phyloP scores from a whole-genome alignment of 192 early-diverging fungal species.

The Coemansia sp. region DNA sequence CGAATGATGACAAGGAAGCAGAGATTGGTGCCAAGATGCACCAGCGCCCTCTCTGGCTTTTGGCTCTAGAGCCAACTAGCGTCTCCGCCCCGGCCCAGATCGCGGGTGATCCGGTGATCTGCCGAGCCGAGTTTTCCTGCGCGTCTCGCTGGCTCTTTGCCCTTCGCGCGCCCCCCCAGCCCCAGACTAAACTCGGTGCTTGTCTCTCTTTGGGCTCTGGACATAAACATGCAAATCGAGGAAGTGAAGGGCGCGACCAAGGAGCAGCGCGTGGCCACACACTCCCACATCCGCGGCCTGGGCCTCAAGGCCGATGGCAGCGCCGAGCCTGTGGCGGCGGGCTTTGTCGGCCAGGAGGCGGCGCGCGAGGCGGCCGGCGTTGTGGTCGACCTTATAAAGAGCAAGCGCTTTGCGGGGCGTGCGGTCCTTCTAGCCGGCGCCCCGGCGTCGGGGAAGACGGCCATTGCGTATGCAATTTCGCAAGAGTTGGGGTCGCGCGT shows the following conservation, averaged over 20 bases:
- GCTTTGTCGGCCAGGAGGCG: conserved; percentile 96
- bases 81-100: no score
- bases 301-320: conserved; percentile 82
- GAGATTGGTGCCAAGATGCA: no score
- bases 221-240: conserved; percentile 85
- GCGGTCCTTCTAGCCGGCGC: conserved; percentile 93
- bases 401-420: conserved; percentile 96
- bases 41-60: no score
- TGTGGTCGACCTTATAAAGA: conserved; percentile 88
- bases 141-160: no score
- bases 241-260: conserved; percentile 86
- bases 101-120: no score
- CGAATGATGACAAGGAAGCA: no score
- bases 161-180: no score
- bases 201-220: no score
- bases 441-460: conserved; percentile 97
- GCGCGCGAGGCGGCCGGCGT: conserved; percentile 95
- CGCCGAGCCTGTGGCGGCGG: conserved; percentile 79
- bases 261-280: conserved; percentile 91
- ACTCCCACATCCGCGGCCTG: conserved; percentile 96
- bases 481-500: conserved; percentile 97
- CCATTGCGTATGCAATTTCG: conserved; percentile 90
- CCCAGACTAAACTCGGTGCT: no score
- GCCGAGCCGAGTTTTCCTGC: no score
- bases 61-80: no score